These are phyloP conservation scores for Eimeria sp. DNA, from an alignment of 169 alveolate species.

Conservation along the genomic window DNA sequence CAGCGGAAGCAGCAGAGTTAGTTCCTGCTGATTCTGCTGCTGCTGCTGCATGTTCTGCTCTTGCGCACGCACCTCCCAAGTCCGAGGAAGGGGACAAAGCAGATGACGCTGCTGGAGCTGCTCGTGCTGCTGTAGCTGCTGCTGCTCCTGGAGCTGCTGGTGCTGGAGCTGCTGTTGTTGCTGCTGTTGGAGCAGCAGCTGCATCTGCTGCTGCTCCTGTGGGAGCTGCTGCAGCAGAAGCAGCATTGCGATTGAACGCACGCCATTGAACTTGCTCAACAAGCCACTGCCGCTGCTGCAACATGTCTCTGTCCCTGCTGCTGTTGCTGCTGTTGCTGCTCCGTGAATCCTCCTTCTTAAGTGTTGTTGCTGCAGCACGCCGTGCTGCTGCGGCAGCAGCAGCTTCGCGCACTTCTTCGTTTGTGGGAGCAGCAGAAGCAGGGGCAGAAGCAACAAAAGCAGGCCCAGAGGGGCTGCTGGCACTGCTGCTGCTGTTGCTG, in stretches of 20 bases:
- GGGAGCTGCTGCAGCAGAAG: not conserved
- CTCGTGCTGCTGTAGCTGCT: not conserved
- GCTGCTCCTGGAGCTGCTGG: not conserved
- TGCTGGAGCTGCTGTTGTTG: not conserved
- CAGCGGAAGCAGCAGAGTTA: slow-evolving; percentile 28
- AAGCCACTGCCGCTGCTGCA: slow-evolving; percentile 58
- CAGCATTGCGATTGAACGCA: not conserved
- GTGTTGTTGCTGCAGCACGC: slow-evolving; percentile 35
- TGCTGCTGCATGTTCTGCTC: too few relatives aligned
- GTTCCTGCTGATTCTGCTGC: too few relatives aligned
- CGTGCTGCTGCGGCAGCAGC: slow-evolving; percentile 30
- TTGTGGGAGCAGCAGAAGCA: not conserved
- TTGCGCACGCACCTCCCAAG: too few relatives aligned
- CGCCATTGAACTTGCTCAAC: slow-evolving; percentile 56
- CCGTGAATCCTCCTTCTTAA: not conserved
- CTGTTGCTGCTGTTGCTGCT: slow-evolving; percentile 7
- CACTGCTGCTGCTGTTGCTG: not conserved
- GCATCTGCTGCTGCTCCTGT: not conserved
- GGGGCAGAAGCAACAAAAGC: slow-evolving; percentile 29
- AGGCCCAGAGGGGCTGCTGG: not conserved
- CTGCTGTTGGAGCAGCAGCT: not conserved
- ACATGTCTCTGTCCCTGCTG: slow-evolving; percentile 9
- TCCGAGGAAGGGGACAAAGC: too few relatives aligned
- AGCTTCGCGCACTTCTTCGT: slow-evolving; percentile 33
- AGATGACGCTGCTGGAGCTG: not conserved